Evolutionary conservation across 768 basidiomycete genomes (phyloP).

Genomic region (Terana coerulea): DNA sequence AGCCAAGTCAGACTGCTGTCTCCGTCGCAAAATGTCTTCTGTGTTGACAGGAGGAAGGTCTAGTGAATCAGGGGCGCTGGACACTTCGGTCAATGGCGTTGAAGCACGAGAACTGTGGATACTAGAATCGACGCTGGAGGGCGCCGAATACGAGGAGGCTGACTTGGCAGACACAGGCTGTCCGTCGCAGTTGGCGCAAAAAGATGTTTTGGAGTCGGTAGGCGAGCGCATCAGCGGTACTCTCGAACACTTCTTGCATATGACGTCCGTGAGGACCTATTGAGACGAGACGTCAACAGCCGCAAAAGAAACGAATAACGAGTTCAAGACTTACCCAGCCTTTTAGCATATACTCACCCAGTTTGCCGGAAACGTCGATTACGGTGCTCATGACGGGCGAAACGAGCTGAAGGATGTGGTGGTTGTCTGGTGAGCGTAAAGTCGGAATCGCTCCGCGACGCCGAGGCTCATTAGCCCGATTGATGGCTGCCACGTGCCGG

Average conservation of each 20-base stretch:
- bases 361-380: constrained; percentile 52
- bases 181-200: constrained; percentile 67
- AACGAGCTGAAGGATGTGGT: not conserved
- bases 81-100: constrained; percentile 77
- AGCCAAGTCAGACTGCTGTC: constrained; percentile 79
- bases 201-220: constrained; percentile 40
- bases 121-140: constrained; percentile 39
- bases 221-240: constrained; percentile 79
- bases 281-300: not conserved
- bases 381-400: constrained; percentile 41
- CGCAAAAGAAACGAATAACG: not conserved
- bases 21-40: constrained; percentile 59
- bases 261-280: constrained; percentile 62
- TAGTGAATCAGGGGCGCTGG: constrained; percentile 56
- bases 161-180: constrained; percentile 14
- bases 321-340: constrained; percentile 56
- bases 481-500: not conserved
- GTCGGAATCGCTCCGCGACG: not conserved
- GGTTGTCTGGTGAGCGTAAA: not conserved
- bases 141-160: not conserved
- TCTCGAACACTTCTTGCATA: constrained; percentile 56
- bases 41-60: constrained; percentile 65
- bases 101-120: constrained; percentile 59
- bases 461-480: not conserved
- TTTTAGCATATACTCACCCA: constrained; percentile 71